A percentile compares a stretch with the other conserved stretches of the same genome.
Conservation (phyloP, 1,284 basidiomycete species). For the Fomitopsis schrenkii region DNA sequence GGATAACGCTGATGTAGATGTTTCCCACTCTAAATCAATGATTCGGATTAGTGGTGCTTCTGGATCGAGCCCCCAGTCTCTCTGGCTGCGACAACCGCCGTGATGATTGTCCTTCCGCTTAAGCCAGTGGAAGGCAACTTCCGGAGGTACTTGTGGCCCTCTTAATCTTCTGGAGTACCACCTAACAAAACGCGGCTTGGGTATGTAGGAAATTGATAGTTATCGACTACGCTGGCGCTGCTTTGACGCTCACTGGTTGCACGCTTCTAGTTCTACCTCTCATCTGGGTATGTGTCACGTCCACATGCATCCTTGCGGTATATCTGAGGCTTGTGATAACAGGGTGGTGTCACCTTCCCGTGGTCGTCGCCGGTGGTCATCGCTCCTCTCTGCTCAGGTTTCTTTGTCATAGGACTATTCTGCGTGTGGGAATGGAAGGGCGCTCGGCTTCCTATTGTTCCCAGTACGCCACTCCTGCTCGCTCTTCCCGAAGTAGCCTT, state of each 20-base stretch:
- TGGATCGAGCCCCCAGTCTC: slow-evolving; percentile 67
- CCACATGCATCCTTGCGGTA: not conserved
- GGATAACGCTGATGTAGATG: slow-evolving; percentile 8
- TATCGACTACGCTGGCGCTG: slow-evolving; percentile 62
- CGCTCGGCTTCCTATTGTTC: slow-evolving; percentile 64
- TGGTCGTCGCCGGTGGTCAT: slow-evolving; percentile 65
- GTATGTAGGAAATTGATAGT: slow-evolving; percentile 52
- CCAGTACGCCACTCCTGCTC: slow-evolving; percentile 38
- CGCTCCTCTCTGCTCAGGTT: slow-evolving; percentile 55
- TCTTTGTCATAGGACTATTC: slow-evolving; percentile 53
- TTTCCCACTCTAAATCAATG: not conserved
- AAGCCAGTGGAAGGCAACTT: slow-evolving; percentile 60
- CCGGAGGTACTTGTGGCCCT: slow-evolving; percentile 28
- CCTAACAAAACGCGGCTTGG: too few relatives aligned
- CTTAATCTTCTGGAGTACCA: not conserved
- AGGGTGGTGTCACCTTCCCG: slow-evolving; percentile 68
- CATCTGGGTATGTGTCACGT: slow-evolving; percentile 54
- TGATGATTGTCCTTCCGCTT: slow-evolving; percentile 61
- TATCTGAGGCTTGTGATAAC: not conserved
- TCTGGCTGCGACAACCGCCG: slow-evolving; percentile 44
- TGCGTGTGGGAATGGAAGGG: slow-evolving; percentile 72
- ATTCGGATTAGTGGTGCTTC: slow-evolving; percentile 47
- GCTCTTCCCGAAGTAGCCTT: not conserved
- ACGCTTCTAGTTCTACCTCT: slow-evolving; percentile 64
- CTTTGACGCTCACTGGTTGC: slow-evolving; percentile 56